Evolutionary conservation across 2,329 filamentous ascomycete genomes (phyloP).

Genomic region (Ascochyta fabae): DNA sequence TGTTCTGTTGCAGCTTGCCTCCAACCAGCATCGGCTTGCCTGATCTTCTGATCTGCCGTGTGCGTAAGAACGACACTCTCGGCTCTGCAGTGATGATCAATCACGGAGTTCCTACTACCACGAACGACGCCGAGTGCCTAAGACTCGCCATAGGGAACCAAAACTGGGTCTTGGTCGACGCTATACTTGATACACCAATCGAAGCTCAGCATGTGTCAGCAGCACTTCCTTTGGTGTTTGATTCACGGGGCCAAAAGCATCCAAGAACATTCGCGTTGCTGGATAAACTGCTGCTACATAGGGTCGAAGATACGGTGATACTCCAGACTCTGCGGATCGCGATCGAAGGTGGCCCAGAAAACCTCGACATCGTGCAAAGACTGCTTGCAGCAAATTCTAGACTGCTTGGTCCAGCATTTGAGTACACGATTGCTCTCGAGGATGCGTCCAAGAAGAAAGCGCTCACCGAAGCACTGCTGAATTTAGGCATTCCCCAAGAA

Average conservation of each 20-base stretch:
- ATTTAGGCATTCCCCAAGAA: constrained; percentile 37
- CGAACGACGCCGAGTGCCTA: constrained; percentile 42
- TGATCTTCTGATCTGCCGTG: constrained; percentile 39
- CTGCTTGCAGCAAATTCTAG: constrained; percentile 32
- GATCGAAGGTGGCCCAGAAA: constrained; percentile 37
- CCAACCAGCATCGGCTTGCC: constrained; percentile 35
- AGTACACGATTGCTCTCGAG: constrained; percentile 31
- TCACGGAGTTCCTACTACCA: constrained; percentile 33
- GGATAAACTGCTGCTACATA: constrained; percentile 35
- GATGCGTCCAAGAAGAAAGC: constrained; percentile 33
- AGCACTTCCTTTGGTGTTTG: constrained; percentile 40
- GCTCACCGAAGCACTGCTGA: constrained; percentile 35
- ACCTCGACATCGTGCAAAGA: constrained; percentile 42
- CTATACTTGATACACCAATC: constrained; percentile 34
- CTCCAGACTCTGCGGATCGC: constrained; percentile 34
- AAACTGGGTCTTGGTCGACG: constrained; percentile 39
- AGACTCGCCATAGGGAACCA: constrained; percentile 33
- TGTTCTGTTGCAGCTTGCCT: constrained; percentile 44
- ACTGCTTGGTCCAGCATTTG: constrained; percentile 37
- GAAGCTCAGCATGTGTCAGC: constrained; percentile 38
- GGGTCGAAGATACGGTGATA: constrained; percentile 32
- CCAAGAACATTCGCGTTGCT: constrained; percentile 33
- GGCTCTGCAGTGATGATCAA: constrained; percentile 43
- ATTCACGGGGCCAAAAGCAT: constrained; percentile 30
- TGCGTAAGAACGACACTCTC: constrained; percentile 34